Evolutionary conservation across 164 flowering plant species (phyloP).

Genomic region (Macadamia tetraphylla): DNA sequence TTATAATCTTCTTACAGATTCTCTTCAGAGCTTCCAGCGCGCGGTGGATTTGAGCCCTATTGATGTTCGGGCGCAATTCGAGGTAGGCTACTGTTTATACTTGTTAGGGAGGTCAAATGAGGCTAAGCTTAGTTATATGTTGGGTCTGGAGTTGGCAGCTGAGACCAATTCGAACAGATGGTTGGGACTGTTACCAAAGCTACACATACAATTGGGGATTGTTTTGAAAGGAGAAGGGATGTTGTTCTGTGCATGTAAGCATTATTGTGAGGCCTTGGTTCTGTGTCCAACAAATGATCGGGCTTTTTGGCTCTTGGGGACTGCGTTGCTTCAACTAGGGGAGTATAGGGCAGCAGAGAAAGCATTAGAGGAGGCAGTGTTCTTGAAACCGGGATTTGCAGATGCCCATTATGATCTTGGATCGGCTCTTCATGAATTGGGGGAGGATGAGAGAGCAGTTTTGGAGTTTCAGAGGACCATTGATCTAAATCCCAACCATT

Average conservation of each 20-base stretch:
- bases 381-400: conserved; percentile 81
- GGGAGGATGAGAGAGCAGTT: conserved; percentile 90
- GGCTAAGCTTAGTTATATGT: conserved; percentile 69
- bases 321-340: conserved; percentile 97
- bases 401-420: conserved; percentile 99
- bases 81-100: conserved; percentile 75
- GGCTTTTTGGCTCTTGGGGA: conserved; percentile 93
- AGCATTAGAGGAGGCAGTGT: conserved; percentile 92
- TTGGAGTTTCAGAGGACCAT: conserved; percentile 96
- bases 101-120: conserved; percentile 56
- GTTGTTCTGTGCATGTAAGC: conserved; percentile 92
- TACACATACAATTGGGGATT: conserved; percentile 92
- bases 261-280: conserved; percentile 97
- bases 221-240: conserved; percentile 94
- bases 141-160: conserved; percentile 89
- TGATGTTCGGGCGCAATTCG: conserved; percentile 87
- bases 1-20: no score
- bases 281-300: conserved; percentile 89
- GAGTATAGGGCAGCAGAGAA: conserved; percentile 95
- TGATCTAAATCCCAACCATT: conserved; percentile 92
- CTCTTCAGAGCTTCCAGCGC: conserved; percentile 77
- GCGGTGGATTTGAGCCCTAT: conserved; percentile 87
- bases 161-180: conserved; percentile 71
- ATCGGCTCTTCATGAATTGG: conserved; percentile 88
- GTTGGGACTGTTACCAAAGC: conserved; percentile 86